These are phyloP conservation scores for Ceratopteris richardii DNA, from an alignment of 75 land plant genomes.

Conservation along the genomic window DNA sequence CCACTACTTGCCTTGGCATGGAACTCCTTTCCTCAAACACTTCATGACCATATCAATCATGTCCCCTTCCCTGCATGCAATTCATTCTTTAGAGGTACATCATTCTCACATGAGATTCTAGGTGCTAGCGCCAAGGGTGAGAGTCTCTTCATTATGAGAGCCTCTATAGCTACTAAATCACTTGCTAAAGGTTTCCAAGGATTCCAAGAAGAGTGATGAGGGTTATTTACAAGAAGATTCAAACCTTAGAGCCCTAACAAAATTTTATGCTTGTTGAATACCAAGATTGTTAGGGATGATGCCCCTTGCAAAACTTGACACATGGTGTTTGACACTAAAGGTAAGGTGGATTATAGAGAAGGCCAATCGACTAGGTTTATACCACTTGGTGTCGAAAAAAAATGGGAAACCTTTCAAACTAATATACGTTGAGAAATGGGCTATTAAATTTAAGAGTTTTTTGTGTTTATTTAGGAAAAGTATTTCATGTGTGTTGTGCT, in stretches of 20 bases:
- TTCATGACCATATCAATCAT: too few relatives aligned
- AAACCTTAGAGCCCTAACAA: conserved; percentile 82
- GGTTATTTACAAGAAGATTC: conserved; percentile 61
- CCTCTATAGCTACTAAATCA: conserved; percentile 58
- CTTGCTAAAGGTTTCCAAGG: conserved; percentile 56
- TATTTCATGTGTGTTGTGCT: too few relatives aligned
- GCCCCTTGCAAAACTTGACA: conserved; percentile 99
- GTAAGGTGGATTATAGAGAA: conserved; percentile 88
- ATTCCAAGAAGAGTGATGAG: conserved; percentile 71
- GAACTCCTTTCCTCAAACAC: too few relatives aligned
- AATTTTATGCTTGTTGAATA: conserved; percentile 73
- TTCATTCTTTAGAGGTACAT: too few relatives aligned
- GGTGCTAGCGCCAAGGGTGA: conserved; percentile 4
- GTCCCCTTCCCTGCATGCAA: too few relatives aligned
- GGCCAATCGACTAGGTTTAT: conserved; percentile 95
- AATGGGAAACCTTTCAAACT: conserved; percentile 97
- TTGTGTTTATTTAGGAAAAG: too few relatives aligned
- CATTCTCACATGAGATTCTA: too few relatives aligned
- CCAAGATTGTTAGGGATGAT: conserved; percentile 94
- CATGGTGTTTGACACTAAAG: conserved; percentile 97
- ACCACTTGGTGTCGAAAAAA: conserved; percentile 75
- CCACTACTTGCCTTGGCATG: too few relatives aligned
- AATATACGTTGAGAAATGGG: too few relatives aligned
- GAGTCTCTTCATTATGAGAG: conserved; percentile 29
- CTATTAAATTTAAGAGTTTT: too few relatives aligned